phyloP scores from a whole-genome alignment of 352 stramenopile species.

The Globisporangium nodosum region DNA sequence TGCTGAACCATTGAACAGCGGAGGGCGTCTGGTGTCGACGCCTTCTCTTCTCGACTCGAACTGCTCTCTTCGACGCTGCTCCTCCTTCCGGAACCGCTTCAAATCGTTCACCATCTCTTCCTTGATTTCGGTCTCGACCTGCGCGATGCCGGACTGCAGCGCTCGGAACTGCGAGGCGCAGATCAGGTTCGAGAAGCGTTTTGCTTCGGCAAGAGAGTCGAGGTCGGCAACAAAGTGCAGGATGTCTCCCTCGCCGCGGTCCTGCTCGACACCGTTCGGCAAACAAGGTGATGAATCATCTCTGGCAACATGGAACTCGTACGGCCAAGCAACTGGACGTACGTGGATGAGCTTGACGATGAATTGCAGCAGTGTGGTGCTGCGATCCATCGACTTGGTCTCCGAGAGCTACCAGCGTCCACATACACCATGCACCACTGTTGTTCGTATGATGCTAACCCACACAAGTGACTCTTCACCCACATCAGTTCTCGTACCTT shows the following conservation, averaged over 20 bases:
- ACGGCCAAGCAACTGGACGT: conserved; percentile 8
- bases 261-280: conserved; percentile 20
- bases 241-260: conserved; percentile 66
- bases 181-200: conserved; percentile 64
- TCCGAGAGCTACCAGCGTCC: conserved; percentile 47
- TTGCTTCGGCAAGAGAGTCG: conserved; percentile 39
- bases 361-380: conserved; percentile 68
- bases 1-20: conserved; percentile 4
- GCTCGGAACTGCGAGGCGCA: conserved; percentile 48
- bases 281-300: not conserved
- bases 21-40: conserved; percentile 1
- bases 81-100: conserved; percentile 44
- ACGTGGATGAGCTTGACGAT: conserved; percentile 77
- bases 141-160: conserved; percentile 42
- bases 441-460: not conserved
- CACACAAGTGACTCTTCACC: not conserved
- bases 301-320: conserved; percentile 1
- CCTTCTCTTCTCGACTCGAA: conserved; percentile 12
- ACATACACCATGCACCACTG: not conserved
- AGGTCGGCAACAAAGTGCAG: conserved; percentile 66
- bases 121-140: conserved; percentile 64
- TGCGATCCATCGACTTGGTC: conserved; percentile 76
- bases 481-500: conserved; percentile 31
- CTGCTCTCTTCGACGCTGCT: conserved; percentile 26
- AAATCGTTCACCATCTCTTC: conserved; percentile 61